phyloP scores from a whole-genome alignment of 208 protist genomes.

The Crithidia brevicula region DNA sequence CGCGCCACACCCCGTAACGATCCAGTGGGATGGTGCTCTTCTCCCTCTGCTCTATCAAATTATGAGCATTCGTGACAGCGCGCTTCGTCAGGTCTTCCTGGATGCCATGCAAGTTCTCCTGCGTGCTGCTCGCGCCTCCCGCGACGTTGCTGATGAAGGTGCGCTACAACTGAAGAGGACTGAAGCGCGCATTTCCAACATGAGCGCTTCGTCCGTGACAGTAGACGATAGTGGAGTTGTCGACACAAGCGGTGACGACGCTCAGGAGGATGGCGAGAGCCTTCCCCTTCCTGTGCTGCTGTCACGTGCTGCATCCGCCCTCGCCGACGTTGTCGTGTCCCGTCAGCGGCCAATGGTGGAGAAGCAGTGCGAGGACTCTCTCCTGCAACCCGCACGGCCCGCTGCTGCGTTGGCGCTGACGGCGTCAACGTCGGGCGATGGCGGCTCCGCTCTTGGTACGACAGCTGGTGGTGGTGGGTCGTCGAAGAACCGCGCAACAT shows the following conservation, averaged over 20 bases:
- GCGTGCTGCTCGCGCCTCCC: conserved; percentile 55
- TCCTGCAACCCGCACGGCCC: conserved; percentile 8
- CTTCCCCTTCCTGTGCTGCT: conserved; percentile 58
- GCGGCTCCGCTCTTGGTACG: neutral
- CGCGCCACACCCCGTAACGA: neutral
- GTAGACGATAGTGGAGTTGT: neutral
- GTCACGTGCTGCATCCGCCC: conserved; percentile 40
- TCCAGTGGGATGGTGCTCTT: conserved; percentile 62
- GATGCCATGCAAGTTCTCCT: conserved; percentile 68
- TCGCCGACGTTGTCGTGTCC: conserved; percentile 27
- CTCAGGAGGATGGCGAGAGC: conserved; percentile 17
- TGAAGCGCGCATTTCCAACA: no score
- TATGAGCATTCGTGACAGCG: conserved; percentile 57
- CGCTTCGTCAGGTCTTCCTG: conserved; percentile 47
- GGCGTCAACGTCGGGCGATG: neutral
- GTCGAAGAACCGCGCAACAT: conserved; percentile 3
- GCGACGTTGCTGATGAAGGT: neutral
- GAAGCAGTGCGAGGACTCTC: conserved; percentile 19
- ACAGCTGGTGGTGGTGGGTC: neutral
- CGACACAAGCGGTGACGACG: neutral
- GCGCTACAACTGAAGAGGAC: no score
- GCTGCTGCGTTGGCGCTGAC: neutral
- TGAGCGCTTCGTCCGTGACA: no score
- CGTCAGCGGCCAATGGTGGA: conserved; percentile 18
- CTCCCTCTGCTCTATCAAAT: conserved; percentile 47